Conservation (phyloP, 441 rosid species). For the Bocquillonia castaneifolia region DNA sequence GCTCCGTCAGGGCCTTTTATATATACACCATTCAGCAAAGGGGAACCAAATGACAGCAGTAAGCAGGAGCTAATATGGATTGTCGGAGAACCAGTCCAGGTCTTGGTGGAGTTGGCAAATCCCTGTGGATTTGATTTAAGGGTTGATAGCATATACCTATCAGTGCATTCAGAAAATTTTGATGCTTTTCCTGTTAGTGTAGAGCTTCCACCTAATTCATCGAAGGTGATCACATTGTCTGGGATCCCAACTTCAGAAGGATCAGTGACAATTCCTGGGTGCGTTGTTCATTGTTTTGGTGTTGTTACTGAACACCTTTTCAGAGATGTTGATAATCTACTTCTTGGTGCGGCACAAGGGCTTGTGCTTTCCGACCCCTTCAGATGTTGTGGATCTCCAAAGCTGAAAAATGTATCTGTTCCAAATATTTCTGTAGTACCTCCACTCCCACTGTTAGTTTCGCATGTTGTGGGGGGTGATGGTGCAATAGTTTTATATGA, state of each 20-base stretch:
- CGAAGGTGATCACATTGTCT: constrained; percentile 89
- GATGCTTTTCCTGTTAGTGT: constrained; percentile 91
- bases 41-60: constrained; percentile 62
- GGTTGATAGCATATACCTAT: constrained; percentile 89
- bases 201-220: constrained; percentile 84
- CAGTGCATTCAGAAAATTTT: constrained; percentile 73
- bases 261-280: constrained; percentile 71
- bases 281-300: constrained; percentile 92
- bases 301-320: constrained; percentile 90
- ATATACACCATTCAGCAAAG: constrained; percentile 96
- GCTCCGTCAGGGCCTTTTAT: constrained; percentile 99
- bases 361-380: constrained; percentile 98
- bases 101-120: constrained; percentile 96
- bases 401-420: constrained; percentile 62
- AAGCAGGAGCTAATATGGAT: constrained; percentile 89
- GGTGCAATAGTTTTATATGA: constrained; percentile 87
- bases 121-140: constrained; percentile 90
- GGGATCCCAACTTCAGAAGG: constrained; percentile 92
- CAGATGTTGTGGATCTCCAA: constrained; percentile 85
- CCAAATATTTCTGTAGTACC: constrained; percentile 82
- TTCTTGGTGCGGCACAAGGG: constrained; percentile 96
- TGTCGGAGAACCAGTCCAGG: constrained; percentile 96
- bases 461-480: constrained; percentile 82
- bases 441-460: constrained; percentile 73
- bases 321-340: constrained; percentile 90